These are phyloP conservation scores for Annulohypoxylon maeteangense DNA, from an alignment of 495 filamentous ascomycete genomes.

Conservation along the genomic window DNA sequence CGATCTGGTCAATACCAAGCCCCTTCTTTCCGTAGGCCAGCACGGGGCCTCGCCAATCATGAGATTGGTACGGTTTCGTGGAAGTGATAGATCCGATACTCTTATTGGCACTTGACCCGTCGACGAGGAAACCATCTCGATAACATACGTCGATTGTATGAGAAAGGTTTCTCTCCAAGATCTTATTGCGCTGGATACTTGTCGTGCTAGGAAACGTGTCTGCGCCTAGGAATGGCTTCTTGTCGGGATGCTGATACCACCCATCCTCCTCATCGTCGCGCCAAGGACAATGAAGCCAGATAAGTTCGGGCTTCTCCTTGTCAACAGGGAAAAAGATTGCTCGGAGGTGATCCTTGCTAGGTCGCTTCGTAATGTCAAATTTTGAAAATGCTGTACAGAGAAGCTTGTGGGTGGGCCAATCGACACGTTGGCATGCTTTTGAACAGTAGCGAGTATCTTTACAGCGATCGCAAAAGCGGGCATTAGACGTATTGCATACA, in stretches of 20 bases:
- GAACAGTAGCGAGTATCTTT: conserved; percentile 46
- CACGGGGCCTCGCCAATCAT: conserved; percentile 42
- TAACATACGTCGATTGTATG: conserved; percentile 22
- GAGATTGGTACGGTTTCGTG: conserved; percentile 7
- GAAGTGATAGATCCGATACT: conserved; percentile 27
- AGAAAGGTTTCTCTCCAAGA: not conserved
- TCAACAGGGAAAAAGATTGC: conserved; percentile 47
- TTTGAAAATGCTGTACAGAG: conserved; percentile 43
- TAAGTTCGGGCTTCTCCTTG: conserved; percentile 33
- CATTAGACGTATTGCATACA: conserved; percentile 19
- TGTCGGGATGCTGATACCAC: conserved; percentile 22
- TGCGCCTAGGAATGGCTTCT: conserved; percentile 10
- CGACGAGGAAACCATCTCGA: conserved; percentile 33
- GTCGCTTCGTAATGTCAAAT: conserved; percentile 28
- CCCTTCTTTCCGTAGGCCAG: conserved; percentile 34
- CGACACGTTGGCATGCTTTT: conserved; percentile 39
- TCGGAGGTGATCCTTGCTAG: conserved; percentile 22
- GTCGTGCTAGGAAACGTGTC: not conserved
- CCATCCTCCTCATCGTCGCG: conserved; percentile 17
- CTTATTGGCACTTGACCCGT: conserved; percentile 42
- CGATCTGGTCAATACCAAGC: conserved; percentile 5
- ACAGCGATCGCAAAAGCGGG: conserved; percentile 19
- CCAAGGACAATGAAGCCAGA: conserved; percentile 43
- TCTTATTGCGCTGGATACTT: not conserved
- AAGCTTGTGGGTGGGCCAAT: conserved; percentile 48